Percentiles rank a stretch among this genome's conserved stretches.
Conservation (phyloP, 2,329 filamentous ascomycete genomes). For the Aspergillaceae sp. region DNA sequence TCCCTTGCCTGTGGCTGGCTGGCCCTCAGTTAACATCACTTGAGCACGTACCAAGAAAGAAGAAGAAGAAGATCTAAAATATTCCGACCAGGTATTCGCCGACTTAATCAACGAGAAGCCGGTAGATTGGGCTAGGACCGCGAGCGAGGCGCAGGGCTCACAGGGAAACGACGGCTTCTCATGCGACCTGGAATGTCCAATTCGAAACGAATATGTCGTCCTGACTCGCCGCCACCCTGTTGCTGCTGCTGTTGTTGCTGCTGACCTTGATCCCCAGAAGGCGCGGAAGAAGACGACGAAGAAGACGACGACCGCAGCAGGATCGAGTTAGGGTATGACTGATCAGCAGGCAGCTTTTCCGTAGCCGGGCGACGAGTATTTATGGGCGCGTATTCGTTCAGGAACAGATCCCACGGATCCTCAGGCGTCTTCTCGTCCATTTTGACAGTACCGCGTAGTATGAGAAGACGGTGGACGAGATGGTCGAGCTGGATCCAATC, state of each 20-base stretch:
- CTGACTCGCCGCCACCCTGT: not conserved
- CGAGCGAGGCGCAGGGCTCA: not conserved
- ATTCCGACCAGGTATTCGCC: not conserved
- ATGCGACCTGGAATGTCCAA: too few relatives aligned
- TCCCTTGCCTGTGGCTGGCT: too few relatives aligned
- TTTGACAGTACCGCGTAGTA: conserved; percentile 2
- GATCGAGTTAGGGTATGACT: not conserved
- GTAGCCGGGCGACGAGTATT: not conserved
- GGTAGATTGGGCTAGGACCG: not conserved
- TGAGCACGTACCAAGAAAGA: too few relatives aligned
- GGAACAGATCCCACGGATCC: conserved; percentile 7
- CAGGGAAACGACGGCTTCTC: not conserved
- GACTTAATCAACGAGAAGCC: not conserved
- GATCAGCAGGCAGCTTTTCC: not conserved
- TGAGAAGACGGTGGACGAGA: conserved; percentile 6
- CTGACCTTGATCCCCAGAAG: not conserved
- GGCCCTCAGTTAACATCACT: too few relatives aligned
- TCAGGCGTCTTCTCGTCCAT: not conserved
- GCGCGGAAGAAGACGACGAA: not conserved
- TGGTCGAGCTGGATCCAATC: conserved; percentile 3
- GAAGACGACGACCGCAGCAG: not conserved
- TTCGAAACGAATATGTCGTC: not conserved
- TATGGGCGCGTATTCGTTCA: conserved; percentile 4
- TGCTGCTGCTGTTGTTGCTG: not conserved
- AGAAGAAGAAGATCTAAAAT: not conserved